Conservation (phyloP, 2,329 filamentous ascomycete genomes). For the Apiospora hydei region DNA sequence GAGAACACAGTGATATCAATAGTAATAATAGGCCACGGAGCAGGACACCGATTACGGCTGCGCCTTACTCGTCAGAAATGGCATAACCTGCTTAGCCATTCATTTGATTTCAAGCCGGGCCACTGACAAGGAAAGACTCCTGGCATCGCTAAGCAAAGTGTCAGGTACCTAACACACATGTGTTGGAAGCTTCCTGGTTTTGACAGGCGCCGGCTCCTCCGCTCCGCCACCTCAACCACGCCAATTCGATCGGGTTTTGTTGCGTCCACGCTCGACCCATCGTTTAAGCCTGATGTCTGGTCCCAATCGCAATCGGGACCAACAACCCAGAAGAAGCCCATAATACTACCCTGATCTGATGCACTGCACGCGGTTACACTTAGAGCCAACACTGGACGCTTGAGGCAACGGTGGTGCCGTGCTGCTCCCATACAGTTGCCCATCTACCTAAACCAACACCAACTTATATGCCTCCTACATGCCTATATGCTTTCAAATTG, state of each 20-base stretch:
- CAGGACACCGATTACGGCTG: neutral
- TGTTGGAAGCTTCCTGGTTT: neutral
- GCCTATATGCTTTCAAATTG: neutral
- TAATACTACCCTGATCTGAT: neutral
- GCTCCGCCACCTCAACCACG: neutral
- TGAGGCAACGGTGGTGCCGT: neutral
- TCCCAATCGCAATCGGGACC: neutral
- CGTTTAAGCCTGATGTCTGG: no score
- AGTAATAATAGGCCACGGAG: neutral
- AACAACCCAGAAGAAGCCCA: neutral
- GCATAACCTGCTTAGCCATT: neutral
- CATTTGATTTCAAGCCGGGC: neutral
- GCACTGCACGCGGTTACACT: neutral
- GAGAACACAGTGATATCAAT: neutral
- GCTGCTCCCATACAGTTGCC: neutral
- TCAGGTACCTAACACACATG: no score
- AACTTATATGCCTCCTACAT: neutral
- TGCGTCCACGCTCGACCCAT: neutral
- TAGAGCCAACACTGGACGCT: neutral
- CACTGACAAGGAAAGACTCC: neutral
- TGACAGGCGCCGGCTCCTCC: conserved; percentile 10
- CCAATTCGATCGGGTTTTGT: neutral
- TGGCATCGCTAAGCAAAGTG: neutral
- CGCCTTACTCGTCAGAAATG: neutral
- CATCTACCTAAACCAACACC: neutral